These are phyloP conservation scores for Apiotrichum laibachii DNA, from an alignment of 1,284 basidiomycete species.

Conservation along the genomic window DNA sequence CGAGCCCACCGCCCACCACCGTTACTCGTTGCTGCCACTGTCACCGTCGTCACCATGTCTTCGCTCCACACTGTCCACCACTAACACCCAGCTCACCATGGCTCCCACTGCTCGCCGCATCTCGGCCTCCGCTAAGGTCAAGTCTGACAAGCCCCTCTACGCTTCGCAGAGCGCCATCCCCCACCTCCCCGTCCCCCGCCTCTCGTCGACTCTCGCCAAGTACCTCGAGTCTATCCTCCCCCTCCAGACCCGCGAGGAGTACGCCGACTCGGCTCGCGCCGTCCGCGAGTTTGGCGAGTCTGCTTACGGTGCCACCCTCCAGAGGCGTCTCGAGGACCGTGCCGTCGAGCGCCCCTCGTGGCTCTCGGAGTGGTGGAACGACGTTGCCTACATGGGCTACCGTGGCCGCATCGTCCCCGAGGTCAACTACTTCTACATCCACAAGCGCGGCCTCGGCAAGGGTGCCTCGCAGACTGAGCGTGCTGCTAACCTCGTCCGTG, in stretches of 20 bases:
- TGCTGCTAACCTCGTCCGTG: constrained; percentile 77
- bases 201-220: constrained; percentile 75
- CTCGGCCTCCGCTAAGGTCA: constrained; percentile 13
- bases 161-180: constrained; percentile 77
- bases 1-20: background rate
- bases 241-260: constrained; percentile 65
- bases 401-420: constrained; percentile 83
- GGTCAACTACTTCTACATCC: constrained; percentile 94
- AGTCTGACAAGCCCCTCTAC: constrained; percentile 60
- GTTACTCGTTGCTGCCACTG: background rate
- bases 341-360: constrained; percentile 68
- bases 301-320: constrained; percentile 70
- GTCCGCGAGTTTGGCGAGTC: constrained; percentile 72
- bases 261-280: constrained; percentile 59
- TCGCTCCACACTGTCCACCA: background rate
- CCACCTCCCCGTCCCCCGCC: constrained; percentile 74
- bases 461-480: constrained; percentile 62
- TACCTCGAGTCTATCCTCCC: constrained; percentile 82
- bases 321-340: constrained; percentile 71
- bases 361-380: constrained; percentile 98
- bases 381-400: constrained; percentile 64
- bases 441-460: constrained; percentile 64
- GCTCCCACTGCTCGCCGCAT: constrained; percentile 13
- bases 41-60: background rate
- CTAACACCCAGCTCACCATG: constrained; percentile 7